Evolutionary conservation across 306 rosid species (phyloP).

Genomic region (Quercus parvula): DNA sequence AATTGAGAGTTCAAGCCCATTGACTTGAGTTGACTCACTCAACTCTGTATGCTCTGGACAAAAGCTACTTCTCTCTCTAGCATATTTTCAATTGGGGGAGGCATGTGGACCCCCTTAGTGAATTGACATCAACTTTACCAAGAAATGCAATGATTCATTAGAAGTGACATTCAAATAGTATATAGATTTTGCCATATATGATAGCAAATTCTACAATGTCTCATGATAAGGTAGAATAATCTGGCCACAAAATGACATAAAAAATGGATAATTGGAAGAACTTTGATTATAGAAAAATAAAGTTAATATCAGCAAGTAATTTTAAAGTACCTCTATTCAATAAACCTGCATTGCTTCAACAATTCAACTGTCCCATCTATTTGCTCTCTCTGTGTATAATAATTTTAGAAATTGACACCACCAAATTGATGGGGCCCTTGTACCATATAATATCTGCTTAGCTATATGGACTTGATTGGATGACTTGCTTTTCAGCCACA

Average conservation of each 20-base stretch:
- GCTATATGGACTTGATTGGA: neutral
- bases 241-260: neutral
- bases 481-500: neutral
- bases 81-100: neutral
- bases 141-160: neutral
- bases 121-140: neutral
- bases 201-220: neutral
- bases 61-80: too few relatives aligned
- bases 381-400: neutral
- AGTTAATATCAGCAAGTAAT: neutral
- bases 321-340: neutral
- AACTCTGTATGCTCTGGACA: too few relatives aligned
- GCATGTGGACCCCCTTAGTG: neutral
- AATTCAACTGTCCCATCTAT: neutral
- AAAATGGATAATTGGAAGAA: neutral
- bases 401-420: neutral
- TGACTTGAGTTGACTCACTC: too few relatives aligned
- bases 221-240: neutral
- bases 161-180: neutral
- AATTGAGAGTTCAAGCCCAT: too few relatives aligned
- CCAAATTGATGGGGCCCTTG: neutral
- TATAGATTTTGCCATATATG: neutral
- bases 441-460: too few relatives aligned
- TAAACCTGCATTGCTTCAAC: neutral
- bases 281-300: neutral